These are phyloP conservation scores for Pythium grandisporangium DNA, from an alignment of 352 stramenopile genomes.

Conservation along the genomic window DNA sequence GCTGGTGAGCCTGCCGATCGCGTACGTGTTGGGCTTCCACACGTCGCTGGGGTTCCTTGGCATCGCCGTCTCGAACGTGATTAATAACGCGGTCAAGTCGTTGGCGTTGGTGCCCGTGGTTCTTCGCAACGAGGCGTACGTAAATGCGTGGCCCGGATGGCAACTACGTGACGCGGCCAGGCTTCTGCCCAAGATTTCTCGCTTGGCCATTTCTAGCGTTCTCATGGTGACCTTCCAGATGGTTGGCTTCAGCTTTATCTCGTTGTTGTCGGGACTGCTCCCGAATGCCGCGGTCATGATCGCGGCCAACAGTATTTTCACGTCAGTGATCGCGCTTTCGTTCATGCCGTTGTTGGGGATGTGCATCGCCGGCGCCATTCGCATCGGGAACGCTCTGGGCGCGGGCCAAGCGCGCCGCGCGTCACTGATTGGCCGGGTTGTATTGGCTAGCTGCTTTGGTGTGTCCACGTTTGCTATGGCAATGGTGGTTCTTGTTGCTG, in stretches of 20 bases:
- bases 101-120: conserved; percentile 38
- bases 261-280: conserved; percentile 36
- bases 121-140: conserved; percentile 34
- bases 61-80: conserved; percentile 31
- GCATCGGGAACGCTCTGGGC: conserved; percentile 55
- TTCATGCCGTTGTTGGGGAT: conserved; percentile 54
- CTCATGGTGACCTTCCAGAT: conserved; percentile 54
- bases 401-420: conserved; percentile 42
- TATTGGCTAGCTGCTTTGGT: conserved; percentile 22
- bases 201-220: conserved; percentile 35
- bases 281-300: conserved; percentile 52
- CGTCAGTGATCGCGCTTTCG: conserved; percentile 26
- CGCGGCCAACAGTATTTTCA: conserved; percentile 50
- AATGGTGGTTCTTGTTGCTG: conserved; percentile 23
- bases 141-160: conserved; percentile 52
- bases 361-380: conserved; percentile 44
- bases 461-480: conserved; percentile 28
- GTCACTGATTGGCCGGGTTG: conserved; percentile 27
- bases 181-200: conserved; percentile 30
- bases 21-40: conserved; percentile 42
- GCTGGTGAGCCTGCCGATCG: conserved; percentile 23
- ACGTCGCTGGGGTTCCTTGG: conserved; percentile 45
- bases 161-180: conserved; percentile 20
- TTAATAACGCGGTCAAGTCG: conserved; percentile 38
- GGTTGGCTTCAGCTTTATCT: conserved; percentile 39